Conservation (phyloP, 2,329 filamentous ascomycete species). For the Aspergillus chevalieri region DNA sequence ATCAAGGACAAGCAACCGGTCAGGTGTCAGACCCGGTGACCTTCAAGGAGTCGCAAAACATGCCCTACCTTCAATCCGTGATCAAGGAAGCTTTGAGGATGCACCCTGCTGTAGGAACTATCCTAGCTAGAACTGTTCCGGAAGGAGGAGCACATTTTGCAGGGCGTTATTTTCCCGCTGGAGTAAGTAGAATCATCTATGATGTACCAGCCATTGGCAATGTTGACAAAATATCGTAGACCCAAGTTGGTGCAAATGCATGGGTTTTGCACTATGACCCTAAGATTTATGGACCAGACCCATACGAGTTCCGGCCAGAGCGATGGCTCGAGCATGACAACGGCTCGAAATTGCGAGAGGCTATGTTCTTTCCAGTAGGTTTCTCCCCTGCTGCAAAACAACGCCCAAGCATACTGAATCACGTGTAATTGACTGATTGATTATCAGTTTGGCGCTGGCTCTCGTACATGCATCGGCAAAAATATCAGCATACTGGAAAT, state of each 20-base stretch:
- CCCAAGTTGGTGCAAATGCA: constrained; percentile 4
- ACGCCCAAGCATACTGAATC: too few species aligned
- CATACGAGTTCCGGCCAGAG: constrained; percentile 10
- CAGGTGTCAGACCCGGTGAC: constrained; percentile 8
- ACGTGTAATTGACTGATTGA: background rate
- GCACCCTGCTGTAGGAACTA: constrained; percentile 8
- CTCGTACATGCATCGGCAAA: constrained; percentile 48
- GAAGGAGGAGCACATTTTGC: constrained; percentile 15
- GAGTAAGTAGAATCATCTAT: constrained; percentile 1
- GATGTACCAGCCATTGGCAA: too few species aligned
- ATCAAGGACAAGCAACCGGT: constrained; percentile 6
- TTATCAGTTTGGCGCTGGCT: constrained; percentile 33
- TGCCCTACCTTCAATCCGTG: constrained; percentile 27
- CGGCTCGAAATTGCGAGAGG: background rate
- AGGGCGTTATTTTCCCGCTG: constrained; percentile 22
- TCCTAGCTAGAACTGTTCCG: constrained; percentile 10
- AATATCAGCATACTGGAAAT: constrained; percentile 25
- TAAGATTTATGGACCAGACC: constrained; percentile 16
- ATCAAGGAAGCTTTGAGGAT: constrained; percentile 22
- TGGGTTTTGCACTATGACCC: constrained; percentile 8
- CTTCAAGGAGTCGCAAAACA: constrained; percentile 12
- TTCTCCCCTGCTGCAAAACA: background rate
- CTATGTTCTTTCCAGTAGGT: background rate
- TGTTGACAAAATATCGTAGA: background rate
- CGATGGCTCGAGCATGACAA: constrained; percentile 3